Conservation (phyloP, 2,329 filamentous ascomycete genomes). For the Ophiocordyceps robertsii region DNA sequence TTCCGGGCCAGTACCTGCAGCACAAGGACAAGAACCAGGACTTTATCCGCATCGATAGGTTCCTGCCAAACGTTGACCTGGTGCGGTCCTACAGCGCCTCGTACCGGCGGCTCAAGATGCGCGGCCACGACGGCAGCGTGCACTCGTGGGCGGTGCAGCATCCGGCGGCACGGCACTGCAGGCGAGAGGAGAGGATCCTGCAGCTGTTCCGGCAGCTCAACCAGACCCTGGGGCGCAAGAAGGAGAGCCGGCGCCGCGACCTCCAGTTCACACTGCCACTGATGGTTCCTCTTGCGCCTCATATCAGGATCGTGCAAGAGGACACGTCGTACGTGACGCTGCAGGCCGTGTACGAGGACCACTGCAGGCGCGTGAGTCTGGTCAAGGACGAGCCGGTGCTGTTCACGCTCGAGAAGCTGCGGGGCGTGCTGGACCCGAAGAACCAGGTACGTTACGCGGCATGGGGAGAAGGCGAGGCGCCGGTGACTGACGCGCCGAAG, state of each 20-base stretch:
- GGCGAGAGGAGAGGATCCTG: slow-evolving; percentile 85
- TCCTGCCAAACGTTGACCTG: slow-evolving; percentile 87
- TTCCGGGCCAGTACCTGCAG: slow-evolving; percentile 91
- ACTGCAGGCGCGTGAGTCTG: slow-evolving; percentile 75
- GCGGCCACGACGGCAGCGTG: slow-evolving; percentile 93
- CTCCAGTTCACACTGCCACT: slow-evolving; percentile 91
- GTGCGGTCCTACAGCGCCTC: slow-evolving; percentile 84
- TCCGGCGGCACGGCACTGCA: slow-evolving; percentile 80
- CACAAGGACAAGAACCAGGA: slow-evolving; percentile 99
- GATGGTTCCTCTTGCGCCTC: slow-evolving; percentile 89
- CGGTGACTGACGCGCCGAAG: slow-evolving; percentile 6
- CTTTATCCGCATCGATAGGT: slow-evolving; percentile 93
- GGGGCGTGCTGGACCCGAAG: slow-evolving; percentile 60
- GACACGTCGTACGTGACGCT: slow-evolving; percentile 88
- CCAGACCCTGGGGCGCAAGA: slow-evolving; percentile 77
- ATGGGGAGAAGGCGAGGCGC: background rate
- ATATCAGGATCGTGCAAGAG: slow-evolving; percentile 91
- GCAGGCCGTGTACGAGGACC: slow-evolving; percentile 92
- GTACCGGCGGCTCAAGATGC: slow-evolving; percentile 85
- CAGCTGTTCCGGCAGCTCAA: slow-evolving; percentile 98
- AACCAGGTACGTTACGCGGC: slow-evolving; percentile 30
- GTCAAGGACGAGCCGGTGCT: slow-evolving; percentile 92
- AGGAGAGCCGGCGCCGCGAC: slow-evolving; percentile 87
- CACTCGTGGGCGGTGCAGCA: slow-evolving; percentile 96
- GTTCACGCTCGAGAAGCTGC: slow-evolving; percentile 89